Conservation (phyloP, 176 grass and related monocot species). For the Microstegium vimineum region DNA sequence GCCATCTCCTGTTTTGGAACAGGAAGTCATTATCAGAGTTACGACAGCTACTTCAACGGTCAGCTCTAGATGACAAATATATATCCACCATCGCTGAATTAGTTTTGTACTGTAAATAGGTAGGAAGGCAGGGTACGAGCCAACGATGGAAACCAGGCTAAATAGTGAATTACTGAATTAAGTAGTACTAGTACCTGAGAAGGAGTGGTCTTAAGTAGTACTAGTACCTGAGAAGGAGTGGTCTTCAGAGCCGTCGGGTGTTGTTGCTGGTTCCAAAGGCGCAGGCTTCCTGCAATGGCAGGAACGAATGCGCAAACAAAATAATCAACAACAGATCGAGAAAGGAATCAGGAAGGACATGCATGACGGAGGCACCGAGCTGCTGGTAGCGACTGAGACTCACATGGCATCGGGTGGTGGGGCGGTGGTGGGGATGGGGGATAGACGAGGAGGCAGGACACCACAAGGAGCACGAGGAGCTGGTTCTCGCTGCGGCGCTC, state of each 20-base stretch:
- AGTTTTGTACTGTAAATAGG: too few relatives aligned
- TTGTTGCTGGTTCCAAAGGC: background rate
- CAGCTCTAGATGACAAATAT: too few relatives aligned
- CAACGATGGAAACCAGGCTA: background rate
- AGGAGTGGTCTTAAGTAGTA: too few relatives aligned
- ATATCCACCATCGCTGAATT: too few relatives aligned
- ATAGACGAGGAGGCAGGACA: background rate
- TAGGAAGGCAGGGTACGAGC: too few relatives aligned
- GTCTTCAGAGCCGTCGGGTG: background rate
- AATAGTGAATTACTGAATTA: background rate
- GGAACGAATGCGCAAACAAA: background rate
- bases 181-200: too few relatives aligned
- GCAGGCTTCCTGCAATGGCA: slow-evolving; percentile 17
- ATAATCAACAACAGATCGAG: background rate
- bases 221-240: slow-evolving; percentile 4
- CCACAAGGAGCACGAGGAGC: background rate
- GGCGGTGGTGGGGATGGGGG: background rate
- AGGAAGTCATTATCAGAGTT: background rate
- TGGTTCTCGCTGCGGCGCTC: background rate
- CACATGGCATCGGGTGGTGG: slow-evolving; percentile 9
- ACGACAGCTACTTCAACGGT: background rate
- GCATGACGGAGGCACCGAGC: too few relatives aligned
- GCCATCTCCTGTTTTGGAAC: background rate
- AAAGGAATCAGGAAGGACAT: too few relatives aligned
- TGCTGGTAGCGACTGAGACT: background rate